phyloP scores from a whole-genome alignment of 371 early-diverging fungal species.

The Mucor sp. region DNA sequence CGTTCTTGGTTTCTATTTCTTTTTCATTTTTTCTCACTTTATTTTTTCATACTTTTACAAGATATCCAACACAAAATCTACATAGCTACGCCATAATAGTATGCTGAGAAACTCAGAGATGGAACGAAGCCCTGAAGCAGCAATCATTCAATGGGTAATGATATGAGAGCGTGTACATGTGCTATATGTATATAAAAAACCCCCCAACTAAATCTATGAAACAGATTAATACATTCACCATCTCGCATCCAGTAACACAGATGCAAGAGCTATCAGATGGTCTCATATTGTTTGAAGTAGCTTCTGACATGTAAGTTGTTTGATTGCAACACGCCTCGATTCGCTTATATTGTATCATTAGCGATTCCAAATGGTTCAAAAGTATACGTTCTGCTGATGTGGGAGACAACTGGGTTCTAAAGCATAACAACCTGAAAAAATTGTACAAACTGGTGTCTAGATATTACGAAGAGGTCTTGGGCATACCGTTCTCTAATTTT shows the following conservation, averaged over 20 bases:
- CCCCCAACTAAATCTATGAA: not conserved
- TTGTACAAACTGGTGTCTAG: conserved; percentile 79
- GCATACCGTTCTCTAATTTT: conserved; percentile 46
- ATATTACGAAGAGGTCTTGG: conserved; percentile 87
- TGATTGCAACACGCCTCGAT: not conserved
- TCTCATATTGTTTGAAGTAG: conserved; percentile 78
- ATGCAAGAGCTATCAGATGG: conserved; percentile 82
- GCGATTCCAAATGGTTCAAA: conserved; percentile 91
- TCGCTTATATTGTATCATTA: conserved; percentile 20
- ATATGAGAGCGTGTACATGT: not conserved
- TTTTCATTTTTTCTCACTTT: not conserved
- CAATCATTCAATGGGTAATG: conserved; percentile 49
- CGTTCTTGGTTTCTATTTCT: not conserved
- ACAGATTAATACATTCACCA: conserved; percentile 77
- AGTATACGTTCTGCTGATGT: conserved; percentile 71
- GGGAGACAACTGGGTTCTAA: conserved; percentile 92
- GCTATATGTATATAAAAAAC: not conserved
- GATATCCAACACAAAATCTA: not conserved
- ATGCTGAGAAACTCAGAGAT: conserved; percentile 25
- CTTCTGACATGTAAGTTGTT: conserved; percentile 77
- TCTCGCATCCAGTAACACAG: conserved; percentile 60
- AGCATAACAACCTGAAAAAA: conserved; percentile 88
- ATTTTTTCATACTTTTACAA: not conserved
- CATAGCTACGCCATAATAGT: not conserved
- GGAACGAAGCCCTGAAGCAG: conserved; percentile 34